phyloP scores from a whole-genome alignment of 495 filamentous ascomycete genomes.

The Neurospora sublineolata region DNA sequence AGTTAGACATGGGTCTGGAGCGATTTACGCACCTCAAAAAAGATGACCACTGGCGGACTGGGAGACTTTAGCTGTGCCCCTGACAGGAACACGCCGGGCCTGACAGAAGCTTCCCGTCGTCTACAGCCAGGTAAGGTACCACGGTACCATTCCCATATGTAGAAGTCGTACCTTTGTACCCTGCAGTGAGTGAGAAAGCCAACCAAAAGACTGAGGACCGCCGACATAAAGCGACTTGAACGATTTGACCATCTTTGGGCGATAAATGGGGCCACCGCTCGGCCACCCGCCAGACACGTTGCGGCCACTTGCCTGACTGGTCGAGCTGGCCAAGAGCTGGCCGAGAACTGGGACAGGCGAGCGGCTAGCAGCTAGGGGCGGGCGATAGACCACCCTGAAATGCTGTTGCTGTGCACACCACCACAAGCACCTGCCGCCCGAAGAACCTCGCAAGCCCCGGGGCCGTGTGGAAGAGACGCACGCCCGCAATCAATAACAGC shows the following conservation, averaged over 20 bases:
- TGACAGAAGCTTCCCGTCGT: too few species aligned
- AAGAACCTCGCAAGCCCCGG: background rate
- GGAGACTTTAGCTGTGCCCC: too few species aligned
- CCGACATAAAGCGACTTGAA: background rate
- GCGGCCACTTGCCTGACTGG: background rate
- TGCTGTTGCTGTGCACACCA: background rate
- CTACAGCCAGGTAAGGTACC: background rate
- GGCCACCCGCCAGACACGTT: background rate
- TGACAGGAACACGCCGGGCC: too few species aligned
- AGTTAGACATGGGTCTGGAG: background rate
- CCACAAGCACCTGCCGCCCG: background rate
- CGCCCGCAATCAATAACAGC: slow-evolving; percentile 9
- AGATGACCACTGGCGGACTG: too few species aligned
- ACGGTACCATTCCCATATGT: background rate
- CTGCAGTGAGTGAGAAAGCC: background rate
- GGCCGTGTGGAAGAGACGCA: background rate
- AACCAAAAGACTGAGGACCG: background rate
- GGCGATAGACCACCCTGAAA: background rate
- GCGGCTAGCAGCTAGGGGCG: slow-evolving; percentile 8
- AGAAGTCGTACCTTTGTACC: background rate
- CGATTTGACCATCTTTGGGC: background rate
- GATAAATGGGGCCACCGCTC: background rate
- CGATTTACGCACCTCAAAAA: background rate
- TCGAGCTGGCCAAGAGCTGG: background rate
- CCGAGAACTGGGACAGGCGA: slow-evolving; percentile 7